Base-by-base conservation (phyloP, 768 basidiomycete genomes). In the Kwoniella bestiolae region DNA sequence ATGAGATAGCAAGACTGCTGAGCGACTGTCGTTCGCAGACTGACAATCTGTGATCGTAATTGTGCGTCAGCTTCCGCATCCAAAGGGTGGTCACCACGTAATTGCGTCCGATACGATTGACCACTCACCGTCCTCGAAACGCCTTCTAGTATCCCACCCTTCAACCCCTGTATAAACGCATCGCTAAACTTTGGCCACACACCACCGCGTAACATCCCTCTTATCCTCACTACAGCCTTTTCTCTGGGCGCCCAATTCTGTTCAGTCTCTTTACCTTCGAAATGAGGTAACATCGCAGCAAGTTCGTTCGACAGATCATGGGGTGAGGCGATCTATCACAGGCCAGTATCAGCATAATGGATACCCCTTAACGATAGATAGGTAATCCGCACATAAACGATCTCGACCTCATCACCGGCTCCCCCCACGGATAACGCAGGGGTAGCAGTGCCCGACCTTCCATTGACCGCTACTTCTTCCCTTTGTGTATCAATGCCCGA, bases 251-350 rank as follows among this genome's bases (percentile, higher is more conserved):
- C 84, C 95, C 95, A 99, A 72, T 99, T 99, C 68, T 94, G 91
- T 78, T 99, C 95, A 0, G 91, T 90, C 82, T 99, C 95, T 82
- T 87, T 95, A n/a, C 95, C 96, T 90, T 92, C 91, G 73, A 96
- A 98, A 32, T 85, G 82, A 58, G 90, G 89, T 21, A 85, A 78
- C 90, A 97, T 94, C 9, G 82, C 82, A 5, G 86, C 83, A 77
- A 97, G 93, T 77, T 97, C 93, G 60, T 85, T 85, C 78, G 94
- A 92, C 55, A 99, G 80, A 77, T 99, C 95, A 71, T 86, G 85
- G 63, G 85, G 84, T 18, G 92, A 95, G 1, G 94, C 91, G 75
- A 98, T 87, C 80, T 84, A 18, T n/a, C n/a, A n/a, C n/a, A n/a
- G n/a, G n/a, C n/a, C n/a, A n/a, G n/a, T n/a, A n/a, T n/a, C n/a